These are phyloP conservation scores for Stereocaulon alpinum DNA, from an alignment of 495 filamentous ascomycete species.

Conservation along the genomic window DNA sequence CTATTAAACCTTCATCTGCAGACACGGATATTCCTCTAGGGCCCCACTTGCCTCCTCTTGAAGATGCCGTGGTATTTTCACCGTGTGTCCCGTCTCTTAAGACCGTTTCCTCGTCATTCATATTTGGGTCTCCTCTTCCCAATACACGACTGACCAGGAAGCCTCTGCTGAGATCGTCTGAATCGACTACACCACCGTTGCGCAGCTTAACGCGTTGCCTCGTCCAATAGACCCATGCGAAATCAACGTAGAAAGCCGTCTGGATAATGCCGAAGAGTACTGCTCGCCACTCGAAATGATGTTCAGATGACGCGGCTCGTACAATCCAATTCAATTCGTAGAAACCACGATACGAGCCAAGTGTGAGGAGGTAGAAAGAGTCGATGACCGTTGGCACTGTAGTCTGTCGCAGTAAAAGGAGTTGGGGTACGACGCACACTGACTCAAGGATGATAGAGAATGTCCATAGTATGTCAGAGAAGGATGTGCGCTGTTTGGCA, in stretches of 20 bases:
- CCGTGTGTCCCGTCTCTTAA: slow-evolving; percentile 19
- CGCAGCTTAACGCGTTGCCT: slow-evolving; percentile 90
- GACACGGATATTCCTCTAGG: slow-evolving; percentile 67
- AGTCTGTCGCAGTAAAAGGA: slow-evolving; percentile 85
- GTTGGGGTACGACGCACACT: slow-evolving; percentile 80
- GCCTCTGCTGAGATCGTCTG: slow-evolving; percentile 73
- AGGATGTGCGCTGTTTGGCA: slow-evolving; percentile 29
- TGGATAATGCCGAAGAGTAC: slow-evolving; percentile 83
- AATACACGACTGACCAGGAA: slow-evolving; percentile 53
- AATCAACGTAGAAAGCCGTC: slow-evolving; percentile 85
- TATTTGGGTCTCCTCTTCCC: slow-evolving; percentile 32
- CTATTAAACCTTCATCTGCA: slow-evolving; percentile 63
- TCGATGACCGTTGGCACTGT: slow-evolving; percentile 93
- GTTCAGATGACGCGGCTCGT: slow-evolving; percentile 46
- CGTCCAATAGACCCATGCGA: slow-evolving; percentile 93
- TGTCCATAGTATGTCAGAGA: slow-evolving; percentile 57
- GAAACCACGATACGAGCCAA: slow-evolving; percentile 81
- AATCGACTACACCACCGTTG: slow-evolving; percentile 84
- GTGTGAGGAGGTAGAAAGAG: slow-evolving; percentile 79
- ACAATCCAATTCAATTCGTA: slow-evolving; percentile 91
- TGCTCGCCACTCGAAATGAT: slow-evolving; percentile 57
- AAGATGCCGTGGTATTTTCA: slow-evolving; percentile 18
- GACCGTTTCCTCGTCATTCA: slow-evolving; percentile 31
- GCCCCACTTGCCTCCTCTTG: slow-evolving; percentile 54
- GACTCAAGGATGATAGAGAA: slow-evolving; percentile 90